Conservation (phyloP, 2,329 filamentous ascomycete genomes). For the Alternaria panax region DNA sequence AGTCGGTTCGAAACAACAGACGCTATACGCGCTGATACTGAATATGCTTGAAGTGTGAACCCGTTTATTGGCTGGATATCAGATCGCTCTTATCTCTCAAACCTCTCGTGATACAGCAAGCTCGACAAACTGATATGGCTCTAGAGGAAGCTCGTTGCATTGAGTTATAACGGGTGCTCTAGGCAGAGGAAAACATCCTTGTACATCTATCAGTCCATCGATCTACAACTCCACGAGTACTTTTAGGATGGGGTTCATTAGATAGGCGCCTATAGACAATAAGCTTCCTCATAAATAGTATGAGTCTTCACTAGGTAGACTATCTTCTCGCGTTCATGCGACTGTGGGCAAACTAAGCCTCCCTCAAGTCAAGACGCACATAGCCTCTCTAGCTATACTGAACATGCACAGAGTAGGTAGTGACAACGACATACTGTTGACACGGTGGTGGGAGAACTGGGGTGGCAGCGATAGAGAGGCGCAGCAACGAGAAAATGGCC, state of each 20-base stretch:
- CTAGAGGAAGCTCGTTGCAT: background rate
- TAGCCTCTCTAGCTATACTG: background rate
- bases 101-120: background rate
- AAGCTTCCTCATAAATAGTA: background rate
- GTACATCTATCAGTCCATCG: background rate
- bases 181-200: background rate
- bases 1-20: background rate
- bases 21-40: background rate
- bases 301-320: background rate
- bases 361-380: background rate
- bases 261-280: background rate
- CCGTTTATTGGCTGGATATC: background rate
- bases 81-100: background rate
- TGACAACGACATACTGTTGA: too few species aligned
- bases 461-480: too few species aligned
- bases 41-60: background rate
- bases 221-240: background rate
- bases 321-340: background rate
- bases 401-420: background rate
- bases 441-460: too few species aligned
- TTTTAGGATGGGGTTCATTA: background rate
- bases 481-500: too few species aligned
- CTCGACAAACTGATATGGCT: too few species aligned
- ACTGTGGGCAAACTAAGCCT: background rate
- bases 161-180: background rate